A percentile compares a stretch with the other conserved stretches of the same genome.
Evolutionary conservation across 352 stramenopile species (phyloP).

Genomic region (Phytophthora lateralis): DNA sequence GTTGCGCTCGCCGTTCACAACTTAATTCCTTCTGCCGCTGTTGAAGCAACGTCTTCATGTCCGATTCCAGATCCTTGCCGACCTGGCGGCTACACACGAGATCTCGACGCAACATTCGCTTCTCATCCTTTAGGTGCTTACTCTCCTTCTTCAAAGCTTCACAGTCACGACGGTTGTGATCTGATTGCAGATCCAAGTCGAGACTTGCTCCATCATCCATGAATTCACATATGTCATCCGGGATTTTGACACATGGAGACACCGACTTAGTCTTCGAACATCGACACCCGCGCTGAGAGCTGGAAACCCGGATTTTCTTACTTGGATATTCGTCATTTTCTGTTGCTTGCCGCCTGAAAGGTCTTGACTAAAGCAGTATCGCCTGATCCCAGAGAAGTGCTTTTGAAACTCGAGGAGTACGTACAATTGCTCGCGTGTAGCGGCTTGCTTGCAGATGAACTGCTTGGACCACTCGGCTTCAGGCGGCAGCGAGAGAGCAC

Average conservation of each 20-base stretch:
- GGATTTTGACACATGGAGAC: background rate
- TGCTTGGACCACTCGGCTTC: background rate
- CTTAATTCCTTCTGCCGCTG: slow-evolving; percentile 9
- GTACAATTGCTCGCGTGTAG: no score
- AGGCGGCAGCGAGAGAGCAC: no score
- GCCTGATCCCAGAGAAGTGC: background rate
- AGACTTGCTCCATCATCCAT: slow-evolving; percentile 5
- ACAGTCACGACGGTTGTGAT: background rate
- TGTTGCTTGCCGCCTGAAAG: background rate
- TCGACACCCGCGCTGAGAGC: background rate
- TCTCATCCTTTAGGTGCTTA: slow-evolving; percentile 6
- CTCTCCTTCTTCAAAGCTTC: slow-evolving; percentile 6
- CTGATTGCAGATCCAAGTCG: background rate
- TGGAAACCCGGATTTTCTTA: background rate
- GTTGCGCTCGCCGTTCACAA: background rate
- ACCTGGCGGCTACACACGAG: slow-evolving; percentile 11
- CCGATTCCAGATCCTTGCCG: slow-evolving; percentile 7
- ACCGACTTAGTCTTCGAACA: background rate
- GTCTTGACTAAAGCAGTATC: background rate
- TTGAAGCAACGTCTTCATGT: slow-evolving; percentile 11
- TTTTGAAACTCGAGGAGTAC: no score
- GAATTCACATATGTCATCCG: slow-evolving; percentile 14
- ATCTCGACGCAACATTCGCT: slow-evolving; percentile 7
- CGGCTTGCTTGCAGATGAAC: background rate
- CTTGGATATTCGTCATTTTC: slow-evolving; percentile 12